phyloP scores from a whole-genome alignment of 495 filamentous ascomycete genomes.

The Annulohypoxylon bovei region DNA sequence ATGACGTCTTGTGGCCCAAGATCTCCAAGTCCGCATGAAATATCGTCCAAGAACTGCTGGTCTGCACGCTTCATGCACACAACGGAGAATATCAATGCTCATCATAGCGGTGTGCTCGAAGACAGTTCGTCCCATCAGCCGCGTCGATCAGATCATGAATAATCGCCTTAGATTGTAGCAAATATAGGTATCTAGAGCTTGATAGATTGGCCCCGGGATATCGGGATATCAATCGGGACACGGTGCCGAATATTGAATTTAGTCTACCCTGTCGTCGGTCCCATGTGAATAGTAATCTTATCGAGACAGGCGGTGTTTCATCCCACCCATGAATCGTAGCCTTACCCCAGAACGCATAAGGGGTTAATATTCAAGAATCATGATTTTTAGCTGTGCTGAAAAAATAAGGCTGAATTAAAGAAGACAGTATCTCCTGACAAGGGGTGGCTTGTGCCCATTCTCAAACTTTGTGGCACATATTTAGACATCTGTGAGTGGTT shows the following conservation, averaged over 20 bases:
- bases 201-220: not conserved
- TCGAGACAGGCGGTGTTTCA: conserved; percentile 43
- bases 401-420: conserved; percentile 25
- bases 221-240: conserved; percentile 4
- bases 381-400: conserved; percentile 9
- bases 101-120: not conserved
- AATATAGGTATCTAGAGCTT: not conserved
- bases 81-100: not conserved
- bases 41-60: not conserved
- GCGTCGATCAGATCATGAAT: conserved; percentile 7
- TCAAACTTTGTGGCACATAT: not conserved
- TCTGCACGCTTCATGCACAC: conserved; percentile 3
- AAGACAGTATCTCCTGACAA: not conserved
- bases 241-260: conserved; percentile 16
- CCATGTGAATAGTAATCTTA: conserved; percentile 32
- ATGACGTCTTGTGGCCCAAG: not conserved
- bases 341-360: conserved; percentile 23
- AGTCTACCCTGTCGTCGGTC: conserved; percentile 8
- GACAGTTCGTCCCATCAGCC: conserved; percentile 4
- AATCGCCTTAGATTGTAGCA: not conserved
- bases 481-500: not conserved
- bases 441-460: conserved; percentile 11
- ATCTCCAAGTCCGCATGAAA: not conserved
- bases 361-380: not conserved
- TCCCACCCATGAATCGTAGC: conserved; percentile 25